Conservation (phyloP, 2,329 filamentous ascomycete species). For the Sarocladium strictum region DNA sequence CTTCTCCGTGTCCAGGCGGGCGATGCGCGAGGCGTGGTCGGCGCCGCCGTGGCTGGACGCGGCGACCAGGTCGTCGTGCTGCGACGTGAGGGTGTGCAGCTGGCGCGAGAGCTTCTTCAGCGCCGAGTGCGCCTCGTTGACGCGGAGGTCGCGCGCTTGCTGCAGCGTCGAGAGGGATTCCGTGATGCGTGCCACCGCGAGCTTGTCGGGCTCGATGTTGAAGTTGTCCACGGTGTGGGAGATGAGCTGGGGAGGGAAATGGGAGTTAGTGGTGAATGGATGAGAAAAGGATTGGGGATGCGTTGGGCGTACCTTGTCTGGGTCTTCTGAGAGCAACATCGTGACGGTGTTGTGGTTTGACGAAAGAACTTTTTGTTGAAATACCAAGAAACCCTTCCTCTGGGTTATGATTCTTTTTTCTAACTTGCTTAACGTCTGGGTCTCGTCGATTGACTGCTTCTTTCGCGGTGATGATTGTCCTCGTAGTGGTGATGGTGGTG, state of each 20-base stretch:
- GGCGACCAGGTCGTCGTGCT: constrained; percentile 69
- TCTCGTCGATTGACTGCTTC: too few relatives aligned
- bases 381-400: too few relatives aligned
- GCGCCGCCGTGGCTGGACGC: constrained; percentile 60
- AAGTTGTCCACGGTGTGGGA: constrained; percentile 90
- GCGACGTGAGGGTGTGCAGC: constrained; percentile 66
- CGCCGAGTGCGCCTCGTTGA: constrained; percentile 61
- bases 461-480: not conserved
- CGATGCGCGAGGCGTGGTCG: constrained; percentile 76
- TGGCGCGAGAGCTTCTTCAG: constrained; percentile 70
- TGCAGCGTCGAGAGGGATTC: constrained; percentile 80
- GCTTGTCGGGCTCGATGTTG: constrained; percentile 85
- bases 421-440: too few relatives aligned
- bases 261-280: not conserved
- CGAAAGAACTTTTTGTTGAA: not conserved
- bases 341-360: constrained; percentile 29
- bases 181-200: constrained; percentile 74
- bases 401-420: too few relatives aligned
- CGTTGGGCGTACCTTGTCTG: constrained; percentile 62
- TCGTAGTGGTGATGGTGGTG: not conserved
- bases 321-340: constrained; percentile 94
- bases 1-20: constrained; percentile 85
- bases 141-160: constrained; percentile 72
- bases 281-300: not conserved
- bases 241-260: constrained; percentile 69